Percentiles rank a stretch among this genome's conserved stretches.
phyloP scores from a whole-genome alignment of 331 rosid species.

The Erythrophleum ivorense region DNA sequence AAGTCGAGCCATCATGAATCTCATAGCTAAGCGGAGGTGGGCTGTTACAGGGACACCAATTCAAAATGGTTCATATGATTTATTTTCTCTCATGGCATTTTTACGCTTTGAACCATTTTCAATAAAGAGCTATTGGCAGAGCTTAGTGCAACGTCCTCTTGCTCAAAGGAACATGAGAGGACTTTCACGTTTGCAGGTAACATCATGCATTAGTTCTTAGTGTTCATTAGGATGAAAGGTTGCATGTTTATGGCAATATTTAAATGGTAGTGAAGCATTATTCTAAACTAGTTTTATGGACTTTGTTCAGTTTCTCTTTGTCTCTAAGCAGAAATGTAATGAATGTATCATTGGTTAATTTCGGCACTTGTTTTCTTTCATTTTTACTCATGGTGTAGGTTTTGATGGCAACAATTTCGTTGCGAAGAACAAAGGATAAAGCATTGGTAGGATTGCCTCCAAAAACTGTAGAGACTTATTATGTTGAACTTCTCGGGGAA shows the following conservation, averaged over 20 bases:
- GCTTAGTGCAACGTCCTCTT: slow-evolving; percentile 76
- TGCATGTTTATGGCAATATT: background rate
- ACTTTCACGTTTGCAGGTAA: slow-evolving; percentile 76
- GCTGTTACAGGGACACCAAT: slow-evolving; percentile 69
- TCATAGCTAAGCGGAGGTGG: slow-evolving; percentile 67
- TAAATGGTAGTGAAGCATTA: slow-evolving; percentile 1
- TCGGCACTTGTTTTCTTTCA: background rate
- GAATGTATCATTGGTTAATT: background rate
- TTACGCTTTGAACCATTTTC: slow-evolving; percentile 67
- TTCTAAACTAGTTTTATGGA: slow-evolving; percentile 1
- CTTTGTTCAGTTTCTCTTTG: background rate
- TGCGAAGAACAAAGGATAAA: slow-evolving; percentile 70
- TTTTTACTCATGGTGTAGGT: slow-evolving; percentile 51
- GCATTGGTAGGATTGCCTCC: slow-evolving; percentile 69
- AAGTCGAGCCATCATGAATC: slow-evolving; percentile 50
- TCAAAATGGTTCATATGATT: slow-evolving; percentile 67
- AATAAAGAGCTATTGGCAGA: slow-evolving; percentile 60
- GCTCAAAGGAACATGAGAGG: slow-evolving; percentile 52
- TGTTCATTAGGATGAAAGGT: background rate
- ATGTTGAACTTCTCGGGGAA: slow-evolving; percentile 71
- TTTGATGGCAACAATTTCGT: slow-evolving; percentile 74
- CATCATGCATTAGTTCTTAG: background rate
- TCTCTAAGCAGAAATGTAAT: background rate
- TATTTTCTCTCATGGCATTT: slow-evolving; percentile 66
- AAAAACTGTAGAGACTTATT: slow-evolving; percentile 67